Conservation (phyloP, 2,329 filamentous ascomycete species). For the Ascochyta lentis region DNA sequence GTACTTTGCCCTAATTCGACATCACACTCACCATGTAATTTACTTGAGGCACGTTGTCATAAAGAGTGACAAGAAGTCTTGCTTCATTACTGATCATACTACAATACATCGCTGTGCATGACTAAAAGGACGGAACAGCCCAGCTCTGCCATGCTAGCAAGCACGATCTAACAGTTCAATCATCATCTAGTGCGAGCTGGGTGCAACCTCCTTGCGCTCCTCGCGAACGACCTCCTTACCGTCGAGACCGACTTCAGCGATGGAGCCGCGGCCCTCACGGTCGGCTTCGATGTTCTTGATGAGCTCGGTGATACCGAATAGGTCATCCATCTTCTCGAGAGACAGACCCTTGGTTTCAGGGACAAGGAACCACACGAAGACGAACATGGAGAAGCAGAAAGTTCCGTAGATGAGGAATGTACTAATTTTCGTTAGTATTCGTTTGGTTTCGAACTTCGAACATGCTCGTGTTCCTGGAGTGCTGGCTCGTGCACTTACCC, state of each 20-base stretch:
- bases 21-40: background rate
- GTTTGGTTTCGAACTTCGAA: slow-evolving; percentile 22
- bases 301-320: slow-evolving; percentile 66
- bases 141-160: background rate
- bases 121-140: background rate
- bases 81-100: slow-evolving; percentile 21
- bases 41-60: background rate
- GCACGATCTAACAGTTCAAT: background rate
- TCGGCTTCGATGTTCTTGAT: slow-evolving; percentile 45
- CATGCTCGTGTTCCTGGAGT: too few species aligned
- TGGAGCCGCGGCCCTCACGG: slow-evolving; percentile 31
- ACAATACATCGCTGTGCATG: background rate
- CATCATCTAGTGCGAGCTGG: background rate
- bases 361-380: slow-evolving; percentile 72
- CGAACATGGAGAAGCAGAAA: slow-evolving; percentile 70
- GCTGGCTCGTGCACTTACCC: slow-evolving; percentile 45
- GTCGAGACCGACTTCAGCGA: slow-evolving; percentile 38
- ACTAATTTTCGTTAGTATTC: slow-evolving; percentile 49
- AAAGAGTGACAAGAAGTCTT: slow-evolving; percentile 26
- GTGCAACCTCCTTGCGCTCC: slow-evolving; percentile 37
- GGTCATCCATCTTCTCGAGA: slow-evolving; percentile 70
- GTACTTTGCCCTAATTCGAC: background rate
- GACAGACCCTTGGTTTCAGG: slow-evolving; percentile 73
- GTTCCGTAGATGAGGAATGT: slow-evolving; percentile 73
- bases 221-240: slow-evolving; percentile 36